Base-by-base conservation (phyloP, 768 basidiomycete species). In the Coprinopsis sp. region DNA sequence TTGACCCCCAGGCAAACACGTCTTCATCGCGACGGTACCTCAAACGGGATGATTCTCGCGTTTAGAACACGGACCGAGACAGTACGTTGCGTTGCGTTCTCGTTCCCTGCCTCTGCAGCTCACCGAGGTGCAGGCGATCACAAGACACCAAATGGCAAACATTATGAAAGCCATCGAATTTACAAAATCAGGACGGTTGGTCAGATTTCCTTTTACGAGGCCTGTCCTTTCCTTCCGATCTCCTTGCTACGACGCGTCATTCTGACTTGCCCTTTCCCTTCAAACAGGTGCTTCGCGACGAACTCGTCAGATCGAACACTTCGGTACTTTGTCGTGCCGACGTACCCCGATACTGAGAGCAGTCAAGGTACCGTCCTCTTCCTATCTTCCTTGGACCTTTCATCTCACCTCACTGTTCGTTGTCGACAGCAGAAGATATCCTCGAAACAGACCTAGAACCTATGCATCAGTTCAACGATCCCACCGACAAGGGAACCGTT, bases 241-340 rank as follows among this genome's bases (percentile, higher is more conserved):
- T 45, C 57, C 37, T 22, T 21, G 16, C 27, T 19, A 14, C 43
- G 14, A 19, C 11, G 11, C n/a, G 14, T 18, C n/a, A n/a, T 27
- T 23, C 37, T 16, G 44, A 16, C 40, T 27, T 25, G 40, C 23
- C 31, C 29, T 11, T 33, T n/a, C n/a, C 13, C 16, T 34, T 28
- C n/a, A 30, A 18, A 28, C 57, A 71, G 91, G 37, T 81, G 87
- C 34, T 68, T 98, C n/a, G 85, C 92, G 8, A 86, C 90, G 22
- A 96, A 96, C 60, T 94, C 94, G 0, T 84, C 89, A 14, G 96
- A 99, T 62, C 85, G 96, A 37, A 88, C 82, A 0, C 77, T 99
- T 22, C 82, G 96, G 24, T 87, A 88, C 64, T 87, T 95, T 67
- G 81, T 72, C 14, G 67, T 92, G n/a, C 82, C 86, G 2, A 58